Conservation (phyloP, 2,329 filamentous ascomycete genomes). For the Botrytis byssoidea region DNA sequence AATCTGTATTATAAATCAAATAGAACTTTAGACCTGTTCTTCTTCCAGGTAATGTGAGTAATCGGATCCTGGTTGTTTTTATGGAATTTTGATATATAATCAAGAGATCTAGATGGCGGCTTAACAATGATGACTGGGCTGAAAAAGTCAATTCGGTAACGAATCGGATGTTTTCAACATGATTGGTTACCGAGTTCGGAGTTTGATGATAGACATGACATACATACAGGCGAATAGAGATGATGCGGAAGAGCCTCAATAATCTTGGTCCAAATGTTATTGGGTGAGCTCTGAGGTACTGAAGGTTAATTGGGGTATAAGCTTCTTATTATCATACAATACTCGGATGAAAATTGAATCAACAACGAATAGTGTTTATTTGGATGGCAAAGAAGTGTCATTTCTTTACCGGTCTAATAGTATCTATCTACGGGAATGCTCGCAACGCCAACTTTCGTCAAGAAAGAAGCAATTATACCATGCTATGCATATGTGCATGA, state of each 20-base stretch:
- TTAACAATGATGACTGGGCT: not conserved
- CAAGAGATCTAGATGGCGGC: not conserved
- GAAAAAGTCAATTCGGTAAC: not conserved
- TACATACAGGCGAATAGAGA: not conserved
- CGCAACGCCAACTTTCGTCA: not conserved
- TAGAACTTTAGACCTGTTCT: not conserved
- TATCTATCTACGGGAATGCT: slow-evolving; percentile 4
- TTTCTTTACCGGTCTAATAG: slow-evolving; percentile 11
- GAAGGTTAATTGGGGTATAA: not conserved
- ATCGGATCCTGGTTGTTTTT: too few relatives aligned
- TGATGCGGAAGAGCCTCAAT: not conserved
- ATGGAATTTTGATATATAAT: not conserved
- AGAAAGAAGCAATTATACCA: slow-evolving; percentile 7
- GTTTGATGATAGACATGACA: not conserved
- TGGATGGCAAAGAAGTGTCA: not conserved
- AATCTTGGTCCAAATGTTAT: not conserved
- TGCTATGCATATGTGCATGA: slow-evolving; percentile 6
- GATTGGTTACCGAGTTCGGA: not conserved
- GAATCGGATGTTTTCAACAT: not conserved
- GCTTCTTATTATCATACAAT: not conserved
- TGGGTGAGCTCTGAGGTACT: not conserved
- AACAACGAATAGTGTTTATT: not conserved
- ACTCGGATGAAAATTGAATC: not conserved
- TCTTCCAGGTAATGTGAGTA: not conserved
- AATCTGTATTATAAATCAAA: not conserved